phyloP scores from a whole-genome alignment of 2,329 filamentous ascomycete species.

The Trichoderma aggressivum region DNA sequence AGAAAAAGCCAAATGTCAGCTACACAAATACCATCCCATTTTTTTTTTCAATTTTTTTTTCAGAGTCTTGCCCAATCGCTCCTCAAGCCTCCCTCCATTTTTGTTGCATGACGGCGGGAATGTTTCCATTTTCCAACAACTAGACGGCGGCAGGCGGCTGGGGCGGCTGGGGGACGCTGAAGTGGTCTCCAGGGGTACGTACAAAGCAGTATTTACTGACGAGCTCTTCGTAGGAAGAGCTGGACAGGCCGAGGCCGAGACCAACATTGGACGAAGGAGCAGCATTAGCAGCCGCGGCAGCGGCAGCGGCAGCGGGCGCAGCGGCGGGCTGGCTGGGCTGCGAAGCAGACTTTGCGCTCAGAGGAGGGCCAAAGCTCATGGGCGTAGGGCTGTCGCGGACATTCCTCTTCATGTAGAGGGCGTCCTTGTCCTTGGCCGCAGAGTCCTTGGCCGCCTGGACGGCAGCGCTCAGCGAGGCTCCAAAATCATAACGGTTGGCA shows the following conservation, averaged over 20 bases:
- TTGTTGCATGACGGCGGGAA: conserved; percentile 7
- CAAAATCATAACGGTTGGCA: conserved; percentile 92
- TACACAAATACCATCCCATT: conserved; percentile 36
- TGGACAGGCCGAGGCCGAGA: conserved; percentile 57
- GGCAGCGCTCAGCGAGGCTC: conserved; percentile 82
- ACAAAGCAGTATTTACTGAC: conserved; percentile 99
- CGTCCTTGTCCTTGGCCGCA: conserved; percentile 56
- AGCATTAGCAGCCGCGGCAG: conserved; percentile 36
- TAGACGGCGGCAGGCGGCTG: conserved; percentile 22
- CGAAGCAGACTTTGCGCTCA: not conserved
- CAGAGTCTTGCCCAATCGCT: not conserved
- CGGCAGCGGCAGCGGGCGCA: conserved; percentile 38
- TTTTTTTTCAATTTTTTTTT: conserved; percentile 14
- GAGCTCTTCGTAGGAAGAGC: conserved; percentile 90
- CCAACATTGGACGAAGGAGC: conserved; percentile 39
- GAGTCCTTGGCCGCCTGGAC: conserved; percentile 69
- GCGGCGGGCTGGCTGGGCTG: conserved; percentile 28
- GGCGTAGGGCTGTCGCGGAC: conserved; percentile 30
- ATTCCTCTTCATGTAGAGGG: conserved; percentile 54
- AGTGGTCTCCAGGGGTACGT: conserved; percentile 59
- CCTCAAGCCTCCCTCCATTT: not conserved
- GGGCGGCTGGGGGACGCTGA: conserved; percentile 26
- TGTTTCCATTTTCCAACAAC: conserved; percentile 12
- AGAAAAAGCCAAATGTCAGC: conserved; percentile 30
- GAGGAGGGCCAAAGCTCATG: conserved; percentile 14